These are phyloP conservation scores for Picea abies DNA, from an alignment of 83 land plant genomes.

Conservation along the genomic window DNA sequence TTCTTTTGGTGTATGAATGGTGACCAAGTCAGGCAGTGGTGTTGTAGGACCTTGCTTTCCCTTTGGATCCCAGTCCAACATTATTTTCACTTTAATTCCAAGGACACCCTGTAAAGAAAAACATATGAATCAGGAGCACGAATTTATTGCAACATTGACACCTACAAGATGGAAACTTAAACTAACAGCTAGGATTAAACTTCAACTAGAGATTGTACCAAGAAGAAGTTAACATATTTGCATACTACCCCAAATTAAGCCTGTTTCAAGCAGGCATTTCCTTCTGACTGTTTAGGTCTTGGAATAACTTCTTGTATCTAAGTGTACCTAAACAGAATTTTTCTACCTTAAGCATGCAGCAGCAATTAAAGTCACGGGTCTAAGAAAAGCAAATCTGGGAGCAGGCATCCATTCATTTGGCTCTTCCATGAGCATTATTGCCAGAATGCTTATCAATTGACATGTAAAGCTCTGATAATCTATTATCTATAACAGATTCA, in stretches of 20 bases:
- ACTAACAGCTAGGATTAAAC: too few species aligned
- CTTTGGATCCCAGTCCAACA: constrained; percentile 70
- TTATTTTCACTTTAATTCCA: constrained; percentile 60
- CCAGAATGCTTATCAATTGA: not conserved
- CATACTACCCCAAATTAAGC: not conserved
- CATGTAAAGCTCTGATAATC: not conserved
- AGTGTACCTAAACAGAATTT: not conserved
- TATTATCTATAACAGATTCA: not conserved
- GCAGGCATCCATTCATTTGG: not conserved
- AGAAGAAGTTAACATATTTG: too few species aligned
- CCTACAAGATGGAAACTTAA: not conserved
- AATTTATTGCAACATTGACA: not conserved
- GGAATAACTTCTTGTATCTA: not conserved
- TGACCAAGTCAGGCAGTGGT: constrained; percentile 52
- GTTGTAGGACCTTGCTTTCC: constrained; percentile 60
- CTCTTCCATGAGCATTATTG: not conserved
- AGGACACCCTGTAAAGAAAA: constrained; percentile 36
- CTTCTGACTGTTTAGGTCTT: not conserved
- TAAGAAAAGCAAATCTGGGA: not conserved
- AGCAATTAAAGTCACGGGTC: not conserved
- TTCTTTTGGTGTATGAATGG: constrained; percentile 63
- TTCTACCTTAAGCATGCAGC: not conserved
- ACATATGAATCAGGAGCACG: not conserved
- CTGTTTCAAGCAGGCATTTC: too few species aligned
- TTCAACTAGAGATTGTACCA: too few species aligned